A percentile compares a stretch with the other conserved stretches of the same genome.
phyloP scores from a whole-genome alignment of 2,329 filamentous ascomycete genomes.

The Exophiala lecanii-corni region DNA sequence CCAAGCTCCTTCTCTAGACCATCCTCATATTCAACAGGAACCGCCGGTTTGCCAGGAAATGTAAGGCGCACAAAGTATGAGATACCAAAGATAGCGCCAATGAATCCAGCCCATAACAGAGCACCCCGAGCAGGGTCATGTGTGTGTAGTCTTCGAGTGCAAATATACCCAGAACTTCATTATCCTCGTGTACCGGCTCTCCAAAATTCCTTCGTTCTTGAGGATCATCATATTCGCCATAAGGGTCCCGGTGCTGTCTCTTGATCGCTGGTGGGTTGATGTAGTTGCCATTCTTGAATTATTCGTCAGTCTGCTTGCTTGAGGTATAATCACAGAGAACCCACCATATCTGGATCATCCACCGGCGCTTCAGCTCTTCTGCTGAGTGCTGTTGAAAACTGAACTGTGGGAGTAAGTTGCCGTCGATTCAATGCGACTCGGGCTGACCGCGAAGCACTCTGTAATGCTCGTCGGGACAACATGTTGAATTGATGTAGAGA shows the following conservation, averaged over 20 bases:
- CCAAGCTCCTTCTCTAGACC: conserved; percentile 72
- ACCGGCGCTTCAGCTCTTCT: conserved; percentile 35
- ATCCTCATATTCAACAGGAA: conserved; percentile 62
- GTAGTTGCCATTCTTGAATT: conserved; percentile 43
- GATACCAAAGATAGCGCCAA: conserved; percentile 59
- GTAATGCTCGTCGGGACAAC: conserved; percentile 42
- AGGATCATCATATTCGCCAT: conserved; percentile 94
- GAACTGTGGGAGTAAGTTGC: conserved; percentile 27
- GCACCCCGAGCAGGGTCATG: conserved; percentile 67
- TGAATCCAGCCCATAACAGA: conserved; percentile 63
- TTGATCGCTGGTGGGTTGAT: conserved; percentile 60
- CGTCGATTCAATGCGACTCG: conserved; percentile 11
- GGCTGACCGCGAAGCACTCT: conserved; percentile 33
- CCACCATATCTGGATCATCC: conserved; percentile 43
- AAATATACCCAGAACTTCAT: conserved; percentile 88
- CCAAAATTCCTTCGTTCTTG: conserved; percentile 96
- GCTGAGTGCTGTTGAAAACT: conserved; percentile 38
- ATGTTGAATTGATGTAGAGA: conserved; percentile 31
- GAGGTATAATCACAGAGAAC: conserved; percentile 16
- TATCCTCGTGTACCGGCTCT: conserved; percentile 94
- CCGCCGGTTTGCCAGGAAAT: conserved; percentile 69
- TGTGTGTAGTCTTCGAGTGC: conserved; percentile 86
- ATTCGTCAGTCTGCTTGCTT: conserved; percentile 14
- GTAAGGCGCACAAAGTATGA: conserved; percentile 62
- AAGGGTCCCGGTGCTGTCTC: conserved; percentile 86